phyloP scores from a whole-genome alignment of 495 filamentous ascomycete species.

The Talaromyces proteolyticus region DNA sequence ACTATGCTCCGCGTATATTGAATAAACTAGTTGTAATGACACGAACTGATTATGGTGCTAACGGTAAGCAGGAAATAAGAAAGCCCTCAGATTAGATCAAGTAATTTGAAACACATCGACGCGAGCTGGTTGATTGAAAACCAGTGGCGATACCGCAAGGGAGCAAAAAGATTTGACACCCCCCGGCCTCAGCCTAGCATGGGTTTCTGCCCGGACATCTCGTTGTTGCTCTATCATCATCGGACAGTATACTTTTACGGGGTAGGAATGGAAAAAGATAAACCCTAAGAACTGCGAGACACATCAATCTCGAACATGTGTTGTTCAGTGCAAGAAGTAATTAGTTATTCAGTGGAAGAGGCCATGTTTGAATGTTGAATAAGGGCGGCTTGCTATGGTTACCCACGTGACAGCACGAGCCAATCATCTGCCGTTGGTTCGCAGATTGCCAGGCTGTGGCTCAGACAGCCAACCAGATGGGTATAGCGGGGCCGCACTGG shows the following conservation, averaged over 20 bases:
- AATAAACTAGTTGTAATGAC: too few relatives aligned
- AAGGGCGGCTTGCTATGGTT: too few relatives aligned
- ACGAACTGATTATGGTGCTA: too few relatives aligned
- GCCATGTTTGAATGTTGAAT: not conserved
- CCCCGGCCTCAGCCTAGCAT: conserved; percentile 16
- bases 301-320: not conserved
- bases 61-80: not conserved
- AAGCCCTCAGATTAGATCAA: conserved; percentile 53
- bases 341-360: not conserved
- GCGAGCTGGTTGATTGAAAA: conserved; percentile 4
- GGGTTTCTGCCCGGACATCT: not conserved
- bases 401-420: too few relatives aligned
- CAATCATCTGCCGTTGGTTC: too few relatives aligned
- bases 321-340: too few relatives aligned
- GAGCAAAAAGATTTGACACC: too few relatives aligned
- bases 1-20: too few relatives aligned
- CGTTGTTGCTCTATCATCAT: conserved; percentile 7
- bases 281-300: not conserved
- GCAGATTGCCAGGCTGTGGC: too few relatives aligned
- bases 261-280: not conserved
- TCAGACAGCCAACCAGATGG: too few relatives aligned
- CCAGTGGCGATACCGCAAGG: conserved; percentile 32
- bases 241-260: too few relatives aligned
- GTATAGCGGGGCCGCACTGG: too few relatives aligned
- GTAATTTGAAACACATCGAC: conserved; percentile 45